phyloP scores from a whole-genome alignment of 192 early-diverging fungal genomes.

The Polychytrium aggregatum region DNA sequence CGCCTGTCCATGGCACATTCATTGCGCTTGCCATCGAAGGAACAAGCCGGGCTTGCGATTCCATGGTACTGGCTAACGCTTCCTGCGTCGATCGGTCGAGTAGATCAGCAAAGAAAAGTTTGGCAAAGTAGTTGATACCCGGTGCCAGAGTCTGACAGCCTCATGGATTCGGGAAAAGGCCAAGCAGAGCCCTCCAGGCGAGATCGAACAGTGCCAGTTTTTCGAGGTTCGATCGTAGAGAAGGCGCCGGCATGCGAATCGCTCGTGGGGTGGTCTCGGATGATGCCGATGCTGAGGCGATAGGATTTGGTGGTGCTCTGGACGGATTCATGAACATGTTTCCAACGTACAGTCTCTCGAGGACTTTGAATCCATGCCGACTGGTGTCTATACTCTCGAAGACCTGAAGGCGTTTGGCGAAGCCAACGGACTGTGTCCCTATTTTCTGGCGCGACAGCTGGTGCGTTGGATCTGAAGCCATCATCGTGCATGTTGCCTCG shows the following conservation, averaged over 20 bases:
- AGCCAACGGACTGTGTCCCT: constrained; percentile 76
- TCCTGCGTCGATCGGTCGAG: background rate
- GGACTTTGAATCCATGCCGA: constrained; percentile 61
- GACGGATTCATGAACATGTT: no score
- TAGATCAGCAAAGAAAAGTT: constrained; percentile 76
- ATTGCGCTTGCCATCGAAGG: no score
- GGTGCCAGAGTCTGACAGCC: constrained; percentile 85
- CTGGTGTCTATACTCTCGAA: constrained; percentile 94
- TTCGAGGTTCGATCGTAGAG: constrained; percentile 50
- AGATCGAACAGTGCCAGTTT: constrained; percentile 61
- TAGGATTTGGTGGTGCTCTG: no score
- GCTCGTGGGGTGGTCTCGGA: constrained; percentile 28
- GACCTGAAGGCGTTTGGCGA: constrained; percentile 75
- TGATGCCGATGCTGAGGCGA: constrained; percentile 36
- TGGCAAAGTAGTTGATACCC: constrained; percentile 76
- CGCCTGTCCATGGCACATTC: no score
- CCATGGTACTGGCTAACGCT: no score
- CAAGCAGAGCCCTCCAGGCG: constrained; percentile 17
- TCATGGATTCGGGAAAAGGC: constrained; percentile 80
- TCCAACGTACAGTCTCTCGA: no score
- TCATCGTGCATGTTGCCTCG: background rate
- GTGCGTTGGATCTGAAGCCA: constrained; percentile 27
- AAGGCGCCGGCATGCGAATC: background rate
- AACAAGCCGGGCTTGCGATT: no score
- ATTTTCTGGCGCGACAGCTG: constrained; percentile 80